phyloP scores from a whole-genome alignment of 139 green algal genomes.

The Diplosphaera chodatii region DNA sequence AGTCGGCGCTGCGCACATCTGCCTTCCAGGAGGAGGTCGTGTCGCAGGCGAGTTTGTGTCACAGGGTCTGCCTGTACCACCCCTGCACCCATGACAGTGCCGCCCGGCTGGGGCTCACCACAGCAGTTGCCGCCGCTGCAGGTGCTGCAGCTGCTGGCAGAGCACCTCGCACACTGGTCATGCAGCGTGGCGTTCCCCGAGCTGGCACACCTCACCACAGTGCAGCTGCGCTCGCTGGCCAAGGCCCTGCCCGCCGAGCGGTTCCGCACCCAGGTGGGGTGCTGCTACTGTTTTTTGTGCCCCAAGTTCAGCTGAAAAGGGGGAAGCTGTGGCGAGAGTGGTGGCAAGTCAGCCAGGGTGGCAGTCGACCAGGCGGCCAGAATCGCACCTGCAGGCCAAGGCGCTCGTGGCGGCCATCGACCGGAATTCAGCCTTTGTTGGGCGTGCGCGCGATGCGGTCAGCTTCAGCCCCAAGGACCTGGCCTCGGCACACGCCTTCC shows the following conservation, averaged over 20 bases:
- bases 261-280: slow-evolving; percentile 49
- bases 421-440: slow-evolving; percentile 59
- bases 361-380: no score
- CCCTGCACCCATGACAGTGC: no score
- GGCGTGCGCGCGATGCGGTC: slow-evolving; percentile 44
- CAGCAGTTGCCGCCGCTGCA: no score
- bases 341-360: no score
- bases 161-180: slow-evolving; percentile 75
- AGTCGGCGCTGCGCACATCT: slow-evolving; percentile 34
- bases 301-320: no score
- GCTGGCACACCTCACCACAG: slow-evolving; percentile 61
- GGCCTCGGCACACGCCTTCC: slow-evolving; percentile 38
- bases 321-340: no score
- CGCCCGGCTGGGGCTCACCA: no score
- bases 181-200: slow-evolving; percentile 82
- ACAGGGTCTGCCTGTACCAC: no score
- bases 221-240: slow-evolving; percentile 68
- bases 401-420: slow-evolving; percentile 55
- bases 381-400: slow-evolving; percentile 14
- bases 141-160: slow-evolving; percentile 70
- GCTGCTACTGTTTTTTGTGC: no score
- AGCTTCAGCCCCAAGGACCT: slow-evolving; percentile 74
- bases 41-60: no score
- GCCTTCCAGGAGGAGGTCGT: slow-evolving; percentile 81
- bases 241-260: slow-evolving; percentile 73